These are phyloP conservation scores for Apodospora peruviana DNA, from an alignment of 495 filamentous ascomycete genomes.

Conservation along the genomic window DNA sequence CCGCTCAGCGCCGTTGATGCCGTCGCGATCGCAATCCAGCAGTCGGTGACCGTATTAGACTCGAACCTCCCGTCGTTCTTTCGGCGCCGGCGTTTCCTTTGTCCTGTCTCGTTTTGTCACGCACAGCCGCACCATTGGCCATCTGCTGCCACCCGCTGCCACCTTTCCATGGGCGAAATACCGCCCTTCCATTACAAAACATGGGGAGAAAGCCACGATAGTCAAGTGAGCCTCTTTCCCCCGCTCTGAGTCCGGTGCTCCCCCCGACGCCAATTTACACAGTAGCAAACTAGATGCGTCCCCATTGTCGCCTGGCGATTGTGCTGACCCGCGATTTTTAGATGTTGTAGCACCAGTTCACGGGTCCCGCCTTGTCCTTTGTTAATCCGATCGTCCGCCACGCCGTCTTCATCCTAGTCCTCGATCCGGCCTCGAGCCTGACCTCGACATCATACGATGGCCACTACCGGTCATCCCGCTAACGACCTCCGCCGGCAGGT, in stretches of 20 bases:
- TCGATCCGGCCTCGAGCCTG: background rate
- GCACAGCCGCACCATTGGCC: too few species aligned
- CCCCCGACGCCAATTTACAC: background rate
- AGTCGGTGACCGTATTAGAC: too few species aligned
- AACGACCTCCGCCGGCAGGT: slow-evolving; percentile 44
- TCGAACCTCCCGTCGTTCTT: too few species aligned
- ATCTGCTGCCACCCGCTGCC: background rate
- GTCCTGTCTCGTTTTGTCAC: background rate
- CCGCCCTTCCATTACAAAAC: slow-evolving; percentile 21
- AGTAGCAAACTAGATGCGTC: background rate
- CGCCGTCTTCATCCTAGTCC: background rate
- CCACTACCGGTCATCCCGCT: slow-evolving; percentile 36
- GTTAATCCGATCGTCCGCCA: slow-evolving; percentile 6
- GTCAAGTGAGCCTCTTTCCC: slow-evolving; percentile 25
- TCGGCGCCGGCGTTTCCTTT: too few species aligned
- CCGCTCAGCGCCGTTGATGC: too few species aligned
- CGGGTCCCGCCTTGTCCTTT: slow-evolving; percentile 12
- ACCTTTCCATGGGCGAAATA: slow-evolving; percentile 22
- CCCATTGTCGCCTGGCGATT: background rate
- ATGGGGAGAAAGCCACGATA: slow-evolving; percentile 30
- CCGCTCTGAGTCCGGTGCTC: background rate
- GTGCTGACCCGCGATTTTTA: slow-evolving; percentile 11
- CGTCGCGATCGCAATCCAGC: too few species aligned
- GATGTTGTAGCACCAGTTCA: slow-evolving; percentile 25
- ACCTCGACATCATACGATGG: slow-evolving; percentile 26